Conservation (phyloP, 805 yeast genomes). For the Peterozyma xylosa region DNA sequence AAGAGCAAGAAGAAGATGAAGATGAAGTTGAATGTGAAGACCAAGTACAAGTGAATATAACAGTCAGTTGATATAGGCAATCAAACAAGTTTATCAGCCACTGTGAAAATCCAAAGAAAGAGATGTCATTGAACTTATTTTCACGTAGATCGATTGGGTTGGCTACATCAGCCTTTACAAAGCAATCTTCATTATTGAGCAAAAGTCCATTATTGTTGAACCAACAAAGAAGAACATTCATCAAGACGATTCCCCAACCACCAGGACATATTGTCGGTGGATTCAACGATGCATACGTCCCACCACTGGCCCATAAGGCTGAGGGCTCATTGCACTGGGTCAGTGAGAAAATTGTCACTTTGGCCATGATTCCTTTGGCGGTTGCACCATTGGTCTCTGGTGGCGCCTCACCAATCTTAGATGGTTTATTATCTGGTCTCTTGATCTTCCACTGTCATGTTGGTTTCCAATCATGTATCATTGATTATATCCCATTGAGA, state of each 20-base stretch:
- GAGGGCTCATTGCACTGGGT: conserved; percentile 94
- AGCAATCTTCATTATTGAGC: not conserved
- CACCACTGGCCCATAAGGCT: conserved; percentile 52
- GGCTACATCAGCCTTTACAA: not conserved
- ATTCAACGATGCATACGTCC: conserved; percentile 78
- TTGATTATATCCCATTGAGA: conserved; percentile 85
- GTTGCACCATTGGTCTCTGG: conserved; percentile 75
- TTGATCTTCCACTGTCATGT: conserved; percentile 73
- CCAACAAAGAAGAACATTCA: conserved; percentile 21
- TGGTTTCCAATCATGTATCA: conserved; percentile 87
- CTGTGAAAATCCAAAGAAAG: not conserved
- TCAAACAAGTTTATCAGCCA: no score
- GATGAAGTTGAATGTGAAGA: no score
- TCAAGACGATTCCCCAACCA: conserved; percentile 67
- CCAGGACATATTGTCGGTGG: conserved; percentile 91
- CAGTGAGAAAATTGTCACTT: conserved; percentile 68
- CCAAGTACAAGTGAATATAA: no score
- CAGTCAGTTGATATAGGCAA: no score
- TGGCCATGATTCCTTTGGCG: conserved; percentile 70
- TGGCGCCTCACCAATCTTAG: conserved; percentile 59
- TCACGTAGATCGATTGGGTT: not conserved
- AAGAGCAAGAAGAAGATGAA: not conserved
- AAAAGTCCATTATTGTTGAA: not conserved
- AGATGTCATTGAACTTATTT: conserved; percentile 2
- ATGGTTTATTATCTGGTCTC: conserved; percentile 59